Base-by-base conservation (phyloP, 192 early-diverging fungal species). In the Lobosporangium transversale region DNA sequence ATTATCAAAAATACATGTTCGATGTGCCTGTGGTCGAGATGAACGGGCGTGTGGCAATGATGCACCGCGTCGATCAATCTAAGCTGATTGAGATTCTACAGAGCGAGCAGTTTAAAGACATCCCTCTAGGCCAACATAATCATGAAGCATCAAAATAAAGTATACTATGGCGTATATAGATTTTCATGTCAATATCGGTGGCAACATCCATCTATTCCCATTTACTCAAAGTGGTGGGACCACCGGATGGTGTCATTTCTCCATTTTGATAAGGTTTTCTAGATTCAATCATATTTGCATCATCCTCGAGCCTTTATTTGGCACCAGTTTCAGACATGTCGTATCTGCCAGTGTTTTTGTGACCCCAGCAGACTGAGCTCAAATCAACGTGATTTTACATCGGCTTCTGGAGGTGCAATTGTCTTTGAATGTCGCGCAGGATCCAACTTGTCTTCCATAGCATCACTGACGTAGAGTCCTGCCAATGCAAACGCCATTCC, bases 11-110 rank as follows among this genome's bases (percentile, higher is more conserved):
- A 48, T 86, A 86, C 66, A 81, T 86, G 57, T 86, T 84, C 58
- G 85, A 86, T 59, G 70, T 84, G n/a, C 85, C 85, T 8, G 85
- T 86, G 4, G 70, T 83, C 31, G 82, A 86, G 53, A 44, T 86
- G 48, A 79, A 84, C 18, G 82, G 73, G 12, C 54, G 79, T 26
- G 81, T 84, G 20, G 58, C 82, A 15, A 68, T 80, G 71, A 75
- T 81, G 65, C 85, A 86, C 52, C 40, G 70, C 21, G 69, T 86
- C 15, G 68, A 71, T 47, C 79, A 86, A 35, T 68, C 78, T 20
- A 68, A 68, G 48, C 53, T 86, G 44, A 59, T 67, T 44, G 73
- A 67, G n/a, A 67, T 76, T 57, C 73, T 76, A 27, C 63, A 37
- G 6, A 56, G 58, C 0, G 65, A 56, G 32, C 33, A 53, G 37